phyloP scores from a whole-genome alignment of 257 asterid species.

The Ligustrum vulgare region DNA sequence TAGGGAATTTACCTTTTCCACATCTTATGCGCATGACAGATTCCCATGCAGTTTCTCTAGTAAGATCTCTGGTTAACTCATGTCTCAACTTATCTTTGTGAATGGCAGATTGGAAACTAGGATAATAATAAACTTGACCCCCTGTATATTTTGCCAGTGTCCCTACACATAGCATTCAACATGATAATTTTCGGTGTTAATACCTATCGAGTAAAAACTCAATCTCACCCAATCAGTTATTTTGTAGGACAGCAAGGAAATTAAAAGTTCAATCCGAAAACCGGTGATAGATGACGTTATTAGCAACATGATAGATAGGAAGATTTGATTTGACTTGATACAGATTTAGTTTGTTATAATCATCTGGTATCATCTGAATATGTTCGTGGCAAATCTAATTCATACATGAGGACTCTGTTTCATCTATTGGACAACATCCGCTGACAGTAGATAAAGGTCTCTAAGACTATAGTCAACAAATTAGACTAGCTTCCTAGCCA shows the following conservation, averaged over 20 bases:
- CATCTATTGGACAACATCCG: constrained; percentile 1
- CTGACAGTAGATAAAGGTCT: neutral
- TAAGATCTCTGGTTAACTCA: constrained; percentile 89
- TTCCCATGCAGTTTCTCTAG: constrained; percentile 99
- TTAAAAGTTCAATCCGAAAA: constrained; percentile 1
- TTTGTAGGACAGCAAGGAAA: neutral
- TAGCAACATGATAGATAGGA: neutral
- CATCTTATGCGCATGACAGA: constrained; percentile 98
- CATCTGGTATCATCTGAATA: neutral
- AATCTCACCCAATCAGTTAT: neutral
- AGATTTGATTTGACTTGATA: neutral
- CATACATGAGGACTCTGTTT: neutral
- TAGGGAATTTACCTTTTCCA: constrained; percentile 72
- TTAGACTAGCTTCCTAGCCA: neutral
- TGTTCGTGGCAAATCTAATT: neutral
- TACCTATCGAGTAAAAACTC: constrained; percentile 12
- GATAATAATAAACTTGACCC: constrained; percentile 95
- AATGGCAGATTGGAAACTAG: constrained; percentile 63
- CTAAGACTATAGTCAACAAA: neutral
- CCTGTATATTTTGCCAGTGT: constrained; percentile 96
- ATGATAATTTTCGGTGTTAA: constrained; percentile 14
- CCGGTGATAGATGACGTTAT: neutral
- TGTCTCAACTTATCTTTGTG: constrained; percentile 80
- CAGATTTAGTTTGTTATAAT: neutral
- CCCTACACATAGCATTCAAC: constrained; percentile 46